phyloP scores from a whole-genome alignment of 305 asterid species.

The Fraxinus paxiana region DNA sequence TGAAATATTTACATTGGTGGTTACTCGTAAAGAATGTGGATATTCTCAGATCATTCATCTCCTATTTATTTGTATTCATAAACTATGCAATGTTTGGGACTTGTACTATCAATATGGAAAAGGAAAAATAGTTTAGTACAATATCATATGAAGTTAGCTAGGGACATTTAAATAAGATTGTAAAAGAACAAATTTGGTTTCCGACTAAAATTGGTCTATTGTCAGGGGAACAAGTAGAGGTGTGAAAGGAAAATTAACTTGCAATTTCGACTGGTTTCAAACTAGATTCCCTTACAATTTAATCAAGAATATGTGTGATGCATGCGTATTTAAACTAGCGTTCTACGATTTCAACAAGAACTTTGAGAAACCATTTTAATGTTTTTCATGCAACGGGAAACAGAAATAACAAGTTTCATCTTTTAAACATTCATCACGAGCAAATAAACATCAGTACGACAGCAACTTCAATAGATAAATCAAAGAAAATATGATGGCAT shows the following conservation, averaged over 20 bases:
- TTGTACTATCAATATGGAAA: neutral
- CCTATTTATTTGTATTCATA: neutral
- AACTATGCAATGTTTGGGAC: neutral
- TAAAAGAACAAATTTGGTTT: neutral
- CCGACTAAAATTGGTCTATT: neutral
- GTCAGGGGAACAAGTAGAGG: neutral
- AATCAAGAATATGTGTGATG: neutral
- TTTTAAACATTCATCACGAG: neutral
- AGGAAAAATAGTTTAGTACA: neutral
- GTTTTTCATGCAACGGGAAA: neutral
- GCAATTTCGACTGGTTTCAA: neutral
- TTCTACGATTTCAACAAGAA: neutral
- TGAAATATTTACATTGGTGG: neutral
- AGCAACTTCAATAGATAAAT: neutral
- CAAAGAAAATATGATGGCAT: neutral
- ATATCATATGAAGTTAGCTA: neutral
- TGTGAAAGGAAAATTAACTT: neutral
- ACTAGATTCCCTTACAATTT: neutral
- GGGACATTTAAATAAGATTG: neutral
- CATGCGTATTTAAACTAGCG: neutral
- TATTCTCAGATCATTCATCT: neutral
- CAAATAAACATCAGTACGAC: neutral
- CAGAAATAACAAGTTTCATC: neutral
- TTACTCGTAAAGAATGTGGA: neutral
- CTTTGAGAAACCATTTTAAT: neutral